Conservation (phyloP, 1,284 basidiomycete species). For the Moesziomyces sp. region DNA sequence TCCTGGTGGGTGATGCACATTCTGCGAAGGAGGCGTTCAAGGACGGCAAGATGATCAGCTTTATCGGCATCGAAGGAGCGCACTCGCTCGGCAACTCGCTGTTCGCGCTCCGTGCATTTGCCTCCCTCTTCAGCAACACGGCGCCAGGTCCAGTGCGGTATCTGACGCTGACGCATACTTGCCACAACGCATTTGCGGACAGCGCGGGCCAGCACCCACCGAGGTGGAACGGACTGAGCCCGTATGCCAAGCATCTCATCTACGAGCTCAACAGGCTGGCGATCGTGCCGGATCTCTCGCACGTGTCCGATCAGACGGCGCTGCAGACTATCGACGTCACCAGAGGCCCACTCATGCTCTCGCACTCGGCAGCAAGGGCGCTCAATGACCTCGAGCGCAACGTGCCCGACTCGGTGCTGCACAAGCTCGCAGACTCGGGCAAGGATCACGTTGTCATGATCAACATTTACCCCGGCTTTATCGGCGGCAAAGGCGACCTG, state of each 20-base stretch:
- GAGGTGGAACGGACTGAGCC: slow-evolving; percentile 42
- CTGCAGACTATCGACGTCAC: slow-evolving; percentile 32
- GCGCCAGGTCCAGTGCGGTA: slow-evolving; percentile 34
- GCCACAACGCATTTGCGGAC: slow-evolving; percentile 47
- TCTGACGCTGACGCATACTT: slow-evolving; percentile 45
- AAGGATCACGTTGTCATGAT: slow-evolving; percentile 49
- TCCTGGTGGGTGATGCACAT: slow-evolving; percentile 11
- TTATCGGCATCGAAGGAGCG: slow-evolving; percentile 49
- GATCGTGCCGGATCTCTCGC: slow-evolving; percentile 47
- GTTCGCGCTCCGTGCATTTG: slow-evolving; percentile 19
- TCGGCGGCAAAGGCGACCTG: slow-evolving; percentile 42
- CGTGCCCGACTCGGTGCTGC: slow-evolving; percentile 36
- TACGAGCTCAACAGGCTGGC: slow-evolving; percentile 42
- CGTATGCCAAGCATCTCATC: slow-evolving; percentile 28
- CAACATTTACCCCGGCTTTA: slow-evolving; percentile 47
- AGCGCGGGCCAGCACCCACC: slow-evolving; percentile 29
- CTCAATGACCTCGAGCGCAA: slow-evolving; percentile 31
- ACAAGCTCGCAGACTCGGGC: slow-evolving; percentile 11
- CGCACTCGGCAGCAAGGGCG: slow-evolving; percentile 33
- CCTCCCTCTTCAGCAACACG: slow-evolving; percentile 12
- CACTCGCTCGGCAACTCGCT: slow-evolving; percentile 50
- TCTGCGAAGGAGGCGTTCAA: slow-evolving; percentile 47
- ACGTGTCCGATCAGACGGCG: slow-evolving; percentile 43
- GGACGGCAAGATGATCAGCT: slow-evolving; percentile 53
- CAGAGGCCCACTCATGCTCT: slow-evolving; percentile 44